Conservation (phyloP, 352 stramenopile genomes). For the Phytophthora boehmeriae region DNA sequence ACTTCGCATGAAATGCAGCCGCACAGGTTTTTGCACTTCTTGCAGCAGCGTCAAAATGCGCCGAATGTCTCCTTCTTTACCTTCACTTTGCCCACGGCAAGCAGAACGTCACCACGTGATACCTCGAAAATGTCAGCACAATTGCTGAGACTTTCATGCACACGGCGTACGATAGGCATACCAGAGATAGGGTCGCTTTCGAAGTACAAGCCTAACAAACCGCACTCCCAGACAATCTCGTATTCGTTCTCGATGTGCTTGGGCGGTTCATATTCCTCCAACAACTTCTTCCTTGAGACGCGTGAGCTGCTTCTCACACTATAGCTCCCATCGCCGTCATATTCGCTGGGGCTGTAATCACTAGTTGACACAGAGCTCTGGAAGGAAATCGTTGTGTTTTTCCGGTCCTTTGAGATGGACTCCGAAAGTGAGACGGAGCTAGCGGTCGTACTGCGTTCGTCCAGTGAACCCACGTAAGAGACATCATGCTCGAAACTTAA, state of each 20-base stretch:
- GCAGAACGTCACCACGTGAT: slow-evolving; percentile 75
- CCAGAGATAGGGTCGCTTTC: slow-evolving; percentile 80
- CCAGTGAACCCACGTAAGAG: slow-evolving; percentile 74
- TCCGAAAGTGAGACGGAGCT: slow-evolving; percentile 55
- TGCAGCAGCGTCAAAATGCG: slow-evolving; percentile 77
- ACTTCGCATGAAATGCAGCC: slow-evolving; percentile 75
- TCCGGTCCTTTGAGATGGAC: slow-evolving; percentile 55
- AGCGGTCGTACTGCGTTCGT: slow-evolving; percentile 50
- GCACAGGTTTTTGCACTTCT: slow-evolving; percentile 84
- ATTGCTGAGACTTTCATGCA: slow-evolving; percentile 88
- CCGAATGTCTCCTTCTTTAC: slow-evolving; percentile 84
- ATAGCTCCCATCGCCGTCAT: slow-evolving; percentile 50
- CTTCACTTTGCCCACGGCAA: slow-evolving; percentile 76
- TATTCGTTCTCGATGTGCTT: slow-evolving; percentile 82
- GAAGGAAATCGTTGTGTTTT: slow-evolving; percentile 62
- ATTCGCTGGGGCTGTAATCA: slow-evolving; percentile 53
- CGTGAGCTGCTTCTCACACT: slow-evolving; percentile 52
- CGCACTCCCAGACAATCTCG: slow-evolving; percentile 89
- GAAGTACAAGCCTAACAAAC: slow-evolving; percentile 84
- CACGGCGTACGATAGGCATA: slow-evolving; percentile 87
- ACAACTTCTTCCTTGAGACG: slow-evolving; percentile 62
- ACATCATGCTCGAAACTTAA: slow-evolving; percentile 81
- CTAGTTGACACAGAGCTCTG: slow-evolving; percentile 62
- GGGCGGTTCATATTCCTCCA: slow-evolving; percentile 66
- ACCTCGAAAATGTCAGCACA: slow-evolving; percentile 88